Evolutionary conservation across 495 filamentous ascomycete species (phyloP).

Genomic region (Tuber borchii): DNA sequence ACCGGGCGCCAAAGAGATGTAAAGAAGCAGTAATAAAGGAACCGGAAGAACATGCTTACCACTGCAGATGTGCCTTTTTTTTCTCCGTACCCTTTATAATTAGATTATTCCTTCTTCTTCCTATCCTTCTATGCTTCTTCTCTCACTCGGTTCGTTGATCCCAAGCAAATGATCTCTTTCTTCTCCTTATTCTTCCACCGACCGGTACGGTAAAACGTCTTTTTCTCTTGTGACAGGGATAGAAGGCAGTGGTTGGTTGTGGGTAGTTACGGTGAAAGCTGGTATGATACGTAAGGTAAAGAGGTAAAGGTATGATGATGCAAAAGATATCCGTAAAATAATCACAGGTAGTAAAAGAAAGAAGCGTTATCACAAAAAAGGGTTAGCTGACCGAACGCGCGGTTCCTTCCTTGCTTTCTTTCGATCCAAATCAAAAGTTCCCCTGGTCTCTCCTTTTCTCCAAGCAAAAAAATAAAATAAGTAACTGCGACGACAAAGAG

Average conservation of each 20-base stretch:
- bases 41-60: constrained; percentile 10
- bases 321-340: neutral
- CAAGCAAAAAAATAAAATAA: neutral
- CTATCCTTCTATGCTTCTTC: constrained; percentile 5
- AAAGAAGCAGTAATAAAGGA: constrained; percentile 11
- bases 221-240: neutral
- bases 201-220: neutral
- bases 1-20: constrained; percentile 27
- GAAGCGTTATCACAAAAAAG: neutral
- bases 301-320: constrained; percentile 2
- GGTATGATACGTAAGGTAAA: neutral
- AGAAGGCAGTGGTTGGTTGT: neutral
- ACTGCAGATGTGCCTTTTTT: constrained; percentile 11
- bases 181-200: constrained; percentile 19
- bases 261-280: neutral
- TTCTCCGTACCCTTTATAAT: constrained; percentile 14
- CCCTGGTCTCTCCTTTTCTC: neutral
- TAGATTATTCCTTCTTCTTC: constrained; percentile 20
- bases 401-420: neutral
- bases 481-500: neutral
- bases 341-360: neutral
- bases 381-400: neutral
- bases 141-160: constrained; percentile 13
- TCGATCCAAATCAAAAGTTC: neutral
- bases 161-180: neutral